A percentile compares a stretch with the other conserved stretches of the same genome.
phyloP scores from a whole-genome alignment of 1,139 yeast species.

The Yarrowia galli region DNA sequence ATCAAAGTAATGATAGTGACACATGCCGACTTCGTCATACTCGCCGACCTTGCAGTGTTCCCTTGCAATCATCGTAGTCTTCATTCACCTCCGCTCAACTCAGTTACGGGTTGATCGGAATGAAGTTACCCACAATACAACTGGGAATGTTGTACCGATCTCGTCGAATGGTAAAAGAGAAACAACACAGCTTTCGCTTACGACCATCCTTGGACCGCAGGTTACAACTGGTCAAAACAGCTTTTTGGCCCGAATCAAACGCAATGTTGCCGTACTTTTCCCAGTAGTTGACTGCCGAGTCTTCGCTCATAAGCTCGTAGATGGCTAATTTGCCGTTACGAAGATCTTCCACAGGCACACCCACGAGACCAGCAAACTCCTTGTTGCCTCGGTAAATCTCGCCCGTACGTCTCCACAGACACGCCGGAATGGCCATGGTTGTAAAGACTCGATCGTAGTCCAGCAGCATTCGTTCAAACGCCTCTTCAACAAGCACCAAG shows the following conservation, averaged over 20 bases:
- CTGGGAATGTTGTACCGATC: constrained; percentile 95
- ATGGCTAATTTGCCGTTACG: constrained; percentile 93
- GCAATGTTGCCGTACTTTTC: constrained; percentile 97
- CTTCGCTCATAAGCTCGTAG: constrained; percentile 94
- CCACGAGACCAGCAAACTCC: constrained; percentile 94
- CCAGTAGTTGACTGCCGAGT: constrained; percentile 98
- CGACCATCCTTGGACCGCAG: constrained; percentile 84
- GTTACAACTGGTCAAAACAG: constrained; percentile 91
- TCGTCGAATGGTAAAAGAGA: constrained; percentile 90
- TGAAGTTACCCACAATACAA: constrained; percentile 95
- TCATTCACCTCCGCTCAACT: neutral
- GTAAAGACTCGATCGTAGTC: constrained; percentile 96
- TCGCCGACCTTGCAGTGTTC: too few species aligned
- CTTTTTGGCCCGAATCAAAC: constrained; percentile 93
- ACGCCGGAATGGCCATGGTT: constrained; percentile 97
- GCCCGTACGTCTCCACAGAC: constrained; percentile 97
- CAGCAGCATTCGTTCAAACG: constrained; percentile 89
- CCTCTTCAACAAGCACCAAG: constrained; percentile 89
- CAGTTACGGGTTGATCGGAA: constrained; percentile 66
- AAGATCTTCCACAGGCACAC: constrained; percentile 88
- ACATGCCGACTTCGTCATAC: too few species aligned
- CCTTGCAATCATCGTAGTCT: too few species aligned
- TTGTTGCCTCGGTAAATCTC: constrained; percentile 95
- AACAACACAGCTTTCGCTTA: constrained; percentile 84
- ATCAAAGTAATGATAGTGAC: too few species aligned